phyloP scores from a whole-genome alignment of 2,329 filamentous ascomycete species.

The Fusarium nelsonii region DNA sequence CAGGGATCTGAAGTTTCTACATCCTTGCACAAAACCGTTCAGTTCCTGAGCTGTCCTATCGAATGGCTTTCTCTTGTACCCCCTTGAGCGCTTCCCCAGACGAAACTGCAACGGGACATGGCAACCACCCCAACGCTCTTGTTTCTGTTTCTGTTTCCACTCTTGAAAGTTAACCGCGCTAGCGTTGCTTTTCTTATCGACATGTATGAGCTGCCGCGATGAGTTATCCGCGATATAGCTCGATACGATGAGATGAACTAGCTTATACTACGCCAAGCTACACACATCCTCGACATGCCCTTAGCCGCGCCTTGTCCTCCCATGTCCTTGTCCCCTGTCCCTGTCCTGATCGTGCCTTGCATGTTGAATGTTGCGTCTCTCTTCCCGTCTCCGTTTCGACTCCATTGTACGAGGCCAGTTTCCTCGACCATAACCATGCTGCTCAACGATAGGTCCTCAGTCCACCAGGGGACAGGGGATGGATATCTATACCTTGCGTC shows the following conservation, averaged over 20 bases:
- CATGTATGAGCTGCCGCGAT: constrained; percentile 27
- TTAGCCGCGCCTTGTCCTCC: constrained; percentile 39
- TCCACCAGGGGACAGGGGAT: constrained; percentile 16
- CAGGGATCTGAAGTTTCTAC: background rate
- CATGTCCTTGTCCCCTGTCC: background rate
- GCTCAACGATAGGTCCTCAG: constrained; percentile 43
- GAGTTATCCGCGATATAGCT: constrained; percentile 34
- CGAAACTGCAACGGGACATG: constrained; percentile 20
- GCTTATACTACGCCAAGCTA: constrained; percentile 27
- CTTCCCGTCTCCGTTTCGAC: constrained; percentile 20
- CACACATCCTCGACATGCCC: constrained; percentile 18
- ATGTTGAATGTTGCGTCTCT: constrained; percentile 14
- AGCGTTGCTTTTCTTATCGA: constrained; percentile 14
- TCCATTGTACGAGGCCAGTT: constrained; percentile 42
- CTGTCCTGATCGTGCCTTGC: constrained; percentile 31
- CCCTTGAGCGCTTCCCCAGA: constrained; percentile 40
- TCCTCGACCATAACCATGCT: constrained; percentile 34
- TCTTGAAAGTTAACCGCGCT: constrained; percentile 15
- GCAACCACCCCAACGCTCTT: background rate
- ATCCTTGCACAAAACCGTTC: constrained; percentile 19
- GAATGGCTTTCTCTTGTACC: constrained; percentile 14
- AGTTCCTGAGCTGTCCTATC: constrained; percentile 9
- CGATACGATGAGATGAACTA: constrained; percentile 37
- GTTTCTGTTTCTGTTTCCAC: constrained; percentile 23
- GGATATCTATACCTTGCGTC: constrained; percentile 33